Percentiles rank a stretch among this genome's conserved stretches.
These are phyloP conservation scores for Trichoderma sp. DNA, from an alignment of 2,329 filamentous ascomycete species.

Conservation along the genomic window DNA sequence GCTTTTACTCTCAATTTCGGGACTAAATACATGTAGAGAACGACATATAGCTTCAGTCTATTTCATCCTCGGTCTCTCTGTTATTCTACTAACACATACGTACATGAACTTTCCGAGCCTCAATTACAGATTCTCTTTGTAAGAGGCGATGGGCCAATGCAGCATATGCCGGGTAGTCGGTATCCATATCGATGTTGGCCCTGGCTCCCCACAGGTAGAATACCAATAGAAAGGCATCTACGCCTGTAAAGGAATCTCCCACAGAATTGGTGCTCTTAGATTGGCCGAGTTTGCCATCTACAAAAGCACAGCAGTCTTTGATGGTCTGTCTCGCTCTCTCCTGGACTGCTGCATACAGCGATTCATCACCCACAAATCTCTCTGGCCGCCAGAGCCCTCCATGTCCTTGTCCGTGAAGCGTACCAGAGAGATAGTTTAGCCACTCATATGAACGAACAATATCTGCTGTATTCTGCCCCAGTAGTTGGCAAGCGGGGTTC, in stretches of 20 bases:
- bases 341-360: neutral
- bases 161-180: neutral
- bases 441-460: neutral
- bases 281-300: neutral
- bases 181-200: slow-evolving; percentile 1
- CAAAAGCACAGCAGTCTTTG: neutral
- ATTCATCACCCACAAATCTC: neutral
- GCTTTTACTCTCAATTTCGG: too few relatives aligned
- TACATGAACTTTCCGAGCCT: neutral
- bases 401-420: neutral
- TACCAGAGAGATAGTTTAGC: slow-evolving; percentile 11
- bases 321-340: neutral
- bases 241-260: neutral
- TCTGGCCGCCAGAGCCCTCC: neutral
- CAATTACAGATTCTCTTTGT: neutral
- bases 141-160: neutral
- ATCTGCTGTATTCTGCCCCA: neutral
- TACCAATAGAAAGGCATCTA: slow-evolving; percentile 2
- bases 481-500: neutral
- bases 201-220: slow-evolving; percentile 4
- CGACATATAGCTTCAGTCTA: too few relatives aligned
- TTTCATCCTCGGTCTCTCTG: too few relatives aligned
- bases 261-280: neutral
- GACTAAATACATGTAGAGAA: too few relatives aligned
- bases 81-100: neutral